Base-by-base conservation (phyloP, 139 green algal genomes). In the Haematococcus sp. region DNA sequence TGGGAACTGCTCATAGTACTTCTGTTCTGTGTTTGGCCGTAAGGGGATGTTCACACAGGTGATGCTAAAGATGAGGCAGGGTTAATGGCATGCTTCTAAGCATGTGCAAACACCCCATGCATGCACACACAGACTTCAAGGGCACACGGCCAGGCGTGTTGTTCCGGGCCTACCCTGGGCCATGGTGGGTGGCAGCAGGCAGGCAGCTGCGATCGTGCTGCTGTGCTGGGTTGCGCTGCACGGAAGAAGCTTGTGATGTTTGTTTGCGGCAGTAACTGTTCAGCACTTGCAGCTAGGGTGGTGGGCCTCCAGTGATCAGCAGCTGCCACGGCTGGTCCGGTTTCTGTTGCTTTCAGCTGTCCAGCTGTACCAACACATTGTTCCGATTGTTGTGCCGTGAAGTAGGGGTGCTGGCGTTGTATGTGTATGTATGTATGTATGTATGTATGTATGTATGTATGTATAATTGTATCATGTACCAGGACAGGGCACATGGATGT, bases 71-170 rank as follows among this genome's bases (percentile, higher is more conserved):
- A 61, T 67, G 25, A 67, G n/a, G 5, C 25, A 19, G 59, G n/a
- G n/a, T 43, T 5, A 44, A 4, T 67, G 30, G 59, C 25, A 40
- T 67, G 59, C 25, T 67, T 25, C 7, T 43, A 16, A 44, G 59
- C 59, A 44, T 19, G 4, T 40, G 5, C 59, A 44, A 40, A 11
- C 59, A 22, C 25, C 15, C 40, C 7, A 40, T 25, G 30, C 59
- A 35, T 40, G n/a, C n/a, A n/a, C 33, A 22, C n/a, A n/a, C 61
- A 70, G 63, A 97, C 76, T 96, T 97, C 83, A 97, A 97, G 79
- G 91, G 91, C 27, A 84, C 61, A 2, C 33, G 63, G 2, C 79
- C 75, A 70, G 86, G 83, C 31, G 68, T 66, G 51, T 30, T 74
- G 35, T 74, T 74, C 52, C 20, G 68, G 2, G 68, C 54, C 9